These are phyloP conservation scores for Eucalyptus pumila DNA, from an alignment of 345 rosid species.

Conservation along the genomic window DNA sequence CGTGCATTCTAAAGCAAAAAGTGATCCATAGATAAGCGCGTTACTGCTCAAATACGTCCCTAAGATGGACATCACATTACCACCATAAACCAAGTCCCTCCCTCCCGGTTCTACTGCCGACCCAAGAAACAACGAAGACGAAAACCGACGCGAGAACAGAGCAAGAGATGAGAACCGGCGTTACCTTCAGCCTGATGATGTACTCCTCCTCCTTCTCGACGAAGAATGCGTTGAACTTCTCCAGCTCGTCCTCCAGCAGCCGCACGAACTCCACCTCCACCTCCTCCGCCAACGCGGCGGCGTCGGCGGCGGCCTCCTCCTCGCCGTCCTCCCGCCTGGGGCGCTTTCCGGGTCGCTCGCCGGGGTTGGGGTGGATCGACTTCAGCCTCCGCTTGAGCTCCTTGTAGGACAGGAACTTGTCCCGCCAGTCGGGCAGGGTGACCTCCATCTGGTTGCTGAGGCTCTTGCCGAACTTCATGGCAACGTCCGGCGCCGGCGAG, in stretches of 20 bases:
- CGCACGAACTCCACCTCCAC: conserved; percentile 8
- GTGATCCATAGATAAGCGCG: not conserved
- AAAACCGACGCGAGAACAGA: not conserved
- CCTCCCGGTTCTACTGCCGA: not conserved
- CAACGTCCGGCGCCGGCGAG: not conserved
- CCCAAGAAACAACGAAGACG: not conserved
- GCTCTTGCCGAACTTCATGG: conserved; percentile 44
- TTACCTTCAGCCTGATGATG: conserved; percentile 83
- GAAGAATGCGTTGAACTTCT: conserved; percentile 85
- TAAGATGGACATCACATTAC: not conserved
- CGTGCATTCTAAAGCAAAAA: not conserved
- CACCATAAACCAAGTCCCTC: not conserved
- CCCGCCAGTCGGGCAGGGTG: conserved; percentile 36
- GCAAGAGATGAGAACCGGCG: not conserved
- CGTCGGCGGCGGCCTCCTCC: not conserved
- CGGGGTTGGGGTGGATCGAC: conserved; percentile 3
- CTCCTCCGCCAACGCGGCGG: not conserved
- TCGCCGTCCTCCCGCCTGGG: not conserved
- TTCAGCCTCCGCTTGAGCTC: conserved; percentile 38
- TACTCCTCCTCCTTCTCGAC: conserved; percentile 98
- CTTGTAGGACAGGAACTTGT: conserved; percentile 47
- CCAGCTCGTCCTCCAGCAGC: conserved; percentile 72
- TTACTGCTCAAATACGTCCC: not conserved
- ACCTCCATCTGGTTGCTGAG: conserved; percentile 42
- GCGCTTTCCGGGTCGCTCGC: not conserved